phyloP scores from a whole-genome alignment of 208 protist species.

The Entamoeba moshkovskii region DNA sequence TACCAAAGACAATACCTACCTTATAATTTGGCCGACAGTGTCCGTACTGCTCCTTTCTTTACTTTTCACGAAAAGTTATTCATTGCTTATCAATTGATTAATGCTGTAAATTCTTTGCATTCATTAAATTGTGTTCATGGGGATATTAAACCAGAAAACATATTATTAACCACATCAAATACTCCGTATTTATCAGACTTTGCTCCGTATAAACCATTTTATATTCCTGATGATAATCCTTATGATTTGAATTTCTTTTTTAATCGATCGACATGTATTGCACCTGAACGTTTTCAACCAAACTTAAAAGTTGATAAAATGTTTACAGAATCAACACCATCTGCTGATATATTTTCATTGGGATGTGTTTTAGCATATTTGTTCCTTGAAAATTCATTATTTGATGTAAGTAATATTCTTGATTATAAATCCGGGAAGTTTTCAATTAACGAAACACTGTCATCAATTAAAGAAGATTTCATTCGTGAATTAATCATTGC shows the following conservation, averaged over 20 bases:
- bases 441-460: not conserved
- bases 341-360: not conserved
- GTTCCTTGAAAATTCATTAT: not conserved
- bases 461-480: not conserved
- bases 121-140: not conserved
- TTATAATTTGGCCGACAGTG: not conserved
- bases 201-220: not conserved
- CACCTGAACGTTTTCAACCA: not conserved
- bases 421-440: not conserved
- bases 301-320: not conserved
- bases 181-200: not conserved
- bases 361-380: not conserved
- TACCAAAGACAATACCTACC: not conserved
- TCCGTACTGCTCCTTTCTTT: not conserved
- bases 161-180: not conserved
- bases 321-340: not conserved
- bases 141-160: not conserved
- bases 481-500: not conserved
- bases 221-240: not conserved
- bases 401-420: not conserved
- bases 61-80: not conserved
- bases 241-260: not conserved
- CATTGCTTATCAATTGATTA: not conserved
- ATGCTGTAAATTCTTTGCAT: not conserved
- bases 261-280: not conserved